phyloP scores from a whole-genome alignment of 352 stramenopile genomes.

The Globisporangium canariense region DNA sequence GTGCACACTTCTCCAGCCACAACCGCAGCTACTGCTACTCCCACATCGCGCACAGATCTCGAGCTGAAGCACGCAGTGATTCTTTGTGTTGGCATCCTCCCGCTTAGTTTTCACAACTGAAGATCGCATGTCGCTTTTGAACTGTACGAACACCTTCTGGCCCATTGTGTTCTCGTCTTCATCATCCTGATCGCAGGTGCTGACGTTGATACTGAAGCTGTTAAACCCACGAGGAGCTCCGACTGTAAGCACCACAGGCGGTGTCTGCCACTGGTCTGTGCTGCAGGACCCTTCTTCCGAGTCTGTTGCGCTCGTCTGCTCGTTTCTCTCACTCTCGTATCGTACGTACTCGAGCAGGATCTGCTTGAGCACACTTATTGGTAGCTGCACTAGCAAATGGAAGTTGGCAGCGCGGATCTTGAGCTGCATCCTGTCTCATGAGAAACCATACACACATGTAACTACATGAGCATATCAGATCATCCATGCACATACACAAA shows the following conservation, averaged over 20 bases:
- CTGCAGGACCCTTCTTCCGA: background rate
- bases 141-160: slow-evolving; percentile 10
- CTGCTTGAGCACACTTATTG: slow-evolving; percentile 31
- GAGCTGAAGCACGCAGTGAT: slow-evolving; percentile 15
- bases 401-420: slow-evolving; percentile 11
- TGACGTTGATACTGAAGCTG: slow-evolving; percentile 8
- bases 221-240: background rate
- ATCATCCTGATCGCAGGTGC: background rate
- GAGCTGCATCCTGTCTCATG: slow-evolving; percentile 4
- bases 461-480: background rate
- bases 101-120: background rate
- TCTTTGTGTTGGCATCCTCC: background rate
- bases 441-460: background rate
- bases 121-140: slow-evolving; percentile 6
- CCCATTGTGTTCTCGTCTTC: background rate
- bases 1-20: slow-evolving; percentile 29
- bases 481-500: background rate
- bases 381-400: slow-evolving; percentile 25
- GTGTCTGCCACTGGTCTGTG: background rate
- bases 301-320: background rate
- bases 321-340: background rate
- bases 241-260: slow-evolving; percentile 1
- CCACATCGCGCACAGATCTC: slow-evolving; percentile 29
- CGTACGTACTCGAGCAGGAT: slow-evolving; percentile 20
- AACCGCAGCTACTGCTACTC: slow-evolving; percentile 11